Conservation (phyloP, 495 filamentous ascomycete species). For the Jackrogersella multiformis region DNA sequence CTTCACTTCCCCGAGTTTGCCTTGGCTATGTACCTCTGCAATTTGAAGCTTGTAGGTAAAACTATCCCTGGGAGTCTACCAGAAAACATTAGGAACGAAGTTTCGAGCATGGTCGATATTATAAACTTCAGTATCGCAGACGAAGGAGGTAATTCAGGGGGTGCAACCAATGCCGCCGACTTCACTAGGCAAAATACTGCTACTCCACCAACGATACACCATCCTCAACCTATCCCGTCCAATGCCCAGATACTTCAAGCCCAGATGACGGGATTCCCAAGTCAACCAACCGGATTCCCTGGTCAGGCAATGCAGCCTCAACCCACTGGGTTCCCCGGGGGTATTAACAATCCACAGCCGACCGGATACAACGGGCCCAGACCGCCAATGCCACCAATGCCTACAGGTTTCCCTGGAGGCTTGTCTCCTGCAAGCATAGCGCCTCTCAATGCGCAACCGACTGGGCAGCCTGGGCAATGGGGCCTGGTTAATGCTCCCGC, state of each 20-base stretch:
- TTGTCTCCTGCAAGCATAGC: conserved; percentile 71
- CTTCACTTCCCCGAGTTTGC: conserved; percentile 98
- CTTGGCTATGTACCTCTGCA: conserved; percentile 98
- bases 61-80: conserved; percentile 77
- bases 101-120: conserved; percentile 99
- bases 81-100: conserved; percentile 91
- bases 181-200: conserved; percentile 75
- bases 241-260: conserved; percentile 78
- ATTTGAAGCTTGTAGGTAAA: conserved; percentile 88
- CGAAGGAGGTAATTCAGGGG: conserved; percentile 64
- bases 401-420: conserved; percentile 75
- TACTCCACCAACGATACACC: conserved; percentile 78
- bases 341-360: conserved; percentile 61
- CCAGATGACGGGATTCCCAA: conserved; percentile 79
- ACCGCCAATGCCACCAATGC: conserved; percentile 96
- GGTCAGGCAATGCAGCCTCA: conserved; percentile 65
- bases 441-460: conserved; percentile 91
- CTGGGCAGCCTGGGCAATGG: conserved; percentile 96
- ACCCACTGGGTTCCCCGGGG: conserved; percentile 61
- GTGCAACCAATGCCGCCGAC: conserved; percentile 76
- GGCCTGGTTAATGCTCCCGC: conserved; percentile 94
- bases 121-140: conserved; percentile 95
- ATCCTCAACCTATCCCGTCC: conserved; percentile 82
- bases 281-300: conserved; percentile 60
- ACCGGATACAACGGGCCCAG: conserved; percentile 76